Percentiles rank a stretch among this genome's conserved stretches.
These are phyloP conservation scores for Pseudogymnoascus sp. DNA, from an alignment of 2,329 filamentous ascomycete species.

Conservation along the genomic window DNA sequence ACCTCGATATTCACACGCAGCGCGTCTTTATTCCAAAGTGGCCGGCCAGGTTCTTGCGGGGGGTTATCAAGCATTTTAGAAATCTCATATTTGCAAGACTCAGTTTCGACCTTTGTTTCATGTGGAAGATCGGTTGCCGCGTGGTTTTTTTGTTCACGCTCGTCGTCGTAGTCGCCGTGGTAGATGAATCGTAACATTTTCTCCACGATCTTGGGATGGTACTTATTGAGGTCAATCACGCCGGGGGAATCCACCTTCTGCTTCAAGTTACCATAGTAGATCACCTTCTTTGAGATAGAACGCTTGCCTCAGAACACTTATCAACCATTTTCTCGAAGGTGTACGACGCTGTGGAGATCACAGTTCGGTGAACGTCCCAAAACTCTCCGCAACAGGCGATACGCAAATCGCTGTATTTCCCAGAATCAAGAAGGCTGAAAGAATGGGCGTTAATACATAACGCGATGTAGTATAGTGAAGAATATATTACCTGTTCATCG, in stretches of 20 bases:
- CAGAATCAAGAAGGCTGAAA: neutral
- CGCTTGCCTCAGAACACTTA: neutral
- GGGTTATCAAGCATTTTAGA: too few relatives aligned
- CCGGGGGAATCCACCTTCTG: neutral
- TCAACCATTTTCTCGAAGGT: neutral
- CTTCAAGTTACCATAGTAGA: neutral
- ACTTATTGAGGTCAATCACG: neutral
- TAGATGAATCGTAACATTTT: neutral
- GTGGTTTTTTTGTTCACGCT: neutral
- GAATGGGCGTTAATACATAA: neutral
- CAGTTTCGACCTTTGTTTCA: too few relatives aligned
- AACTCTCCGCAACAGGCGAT: neutral
- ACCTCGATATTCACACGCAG: neutral
- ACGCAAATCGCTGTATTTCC: neutral
- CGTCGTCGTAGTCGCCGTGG: neutral
- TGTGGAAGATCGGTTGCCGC: too few relatives aligned
- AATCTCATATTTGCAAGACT: too few relatives aligned
- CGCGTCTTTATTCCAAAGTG: neutral
- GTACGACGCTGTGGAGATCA: neutral
- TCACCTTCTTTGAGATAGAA: neutral
- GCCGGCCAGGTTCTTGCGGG: neutral
- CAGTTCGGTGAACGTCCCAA: neutral
- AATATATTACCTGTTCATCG: neutral
- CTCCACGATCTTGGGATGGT: neutral
- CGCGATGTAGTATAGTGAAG: neutral